These are phyloP conservation scores for Quercus glauca DNA, from an alignment of 306 rosid species.

Conservation along the genomic window DNA sequence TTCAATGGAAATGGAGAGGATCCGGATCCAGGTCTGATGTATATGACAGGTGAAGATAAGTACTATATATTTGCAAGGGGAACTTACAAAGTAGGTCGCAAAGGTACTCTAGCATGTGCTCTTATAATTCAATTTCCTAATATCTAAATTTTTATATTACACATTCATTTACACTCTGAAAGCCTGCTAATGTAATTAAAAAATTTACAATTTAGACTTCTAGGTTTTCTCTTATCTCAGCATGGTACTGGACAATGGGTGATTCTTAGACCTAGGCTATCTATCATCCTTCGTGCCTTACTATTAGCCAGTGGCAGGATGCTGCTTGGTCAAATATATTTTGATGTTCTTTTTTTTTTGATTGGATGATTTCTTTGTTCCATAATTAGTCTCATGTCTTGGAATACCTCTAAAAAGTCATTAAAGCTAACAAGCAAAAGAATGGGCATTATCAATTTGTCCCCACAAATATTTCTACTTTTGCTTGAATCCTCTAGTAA, in stretches of 20 bases:
- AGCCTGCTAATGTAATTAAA: neutral
- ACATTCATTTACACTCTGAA: neutral
- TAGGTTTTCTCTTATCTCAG: no score
- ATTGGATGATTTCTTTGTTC: neutral
- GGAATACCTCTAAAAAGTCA: neutral
- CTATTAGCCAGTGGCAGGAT: neutral
- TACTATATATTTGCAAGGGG: constrained; percentile 73
- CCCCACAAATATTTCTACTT: no score
- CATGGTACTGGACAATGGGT: no score
- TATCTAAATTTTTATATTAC: neutral
- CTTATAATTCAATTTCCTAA: neutral
- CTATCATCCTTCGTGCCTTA: neutral
- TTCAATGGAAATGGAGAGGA: no score
- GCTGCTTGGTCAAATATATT: neutral
- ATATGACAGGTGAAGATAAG: constrained; percentile 65
- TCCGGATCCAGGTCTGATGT: neutral
- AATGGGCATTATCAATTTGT: no score
- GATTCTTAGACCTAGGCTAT: neutral
- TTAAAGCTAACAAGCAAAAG: neutral
- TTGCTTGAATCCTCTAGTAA: no score
- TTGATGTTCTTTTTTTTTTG: neutral
- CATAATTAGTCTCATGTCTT: neutral
- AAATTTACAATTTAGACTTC: no score
- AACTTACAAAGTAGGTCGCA: constrained; percentile 80
- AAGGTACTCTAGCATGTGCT: constrained; percentile 48